These are phyloP conservation scores for Arthroderma uncinatum DNA, from an alignment of 2,329 filamentous ascomycete species.

Conservation along the genomic window DNA sequence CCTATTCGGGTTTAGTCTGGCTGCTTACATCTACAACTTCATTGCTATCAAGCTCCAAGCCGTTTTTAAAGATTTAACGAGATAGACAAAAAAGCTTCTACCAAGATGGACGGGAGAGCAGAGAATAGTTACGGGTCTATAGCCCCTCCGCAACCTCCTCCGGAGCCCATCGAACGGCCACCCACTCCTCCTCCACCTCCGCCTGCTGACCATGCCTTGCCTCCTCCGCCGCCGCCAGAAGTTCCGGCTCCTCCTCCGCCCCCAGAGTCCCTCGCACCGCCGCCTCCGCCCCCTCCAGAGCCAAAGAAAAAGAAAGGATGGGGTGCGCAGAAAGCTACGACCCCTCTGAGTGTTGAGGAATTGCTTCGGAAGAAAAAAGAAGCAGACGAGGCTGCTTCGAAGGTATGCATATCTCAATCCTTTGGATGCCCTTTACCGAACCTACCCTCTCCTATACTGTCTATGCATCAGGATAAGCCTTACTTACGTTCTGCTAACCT, in stretches of 20 bases:
- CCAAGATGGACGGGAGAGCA: conserved; percentile 27
- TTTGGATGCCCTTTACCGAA: not conserved
- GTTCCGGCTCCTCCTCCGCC: conserved; percentile 29
- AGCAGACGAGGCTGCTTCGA: conserved; percentile 70
- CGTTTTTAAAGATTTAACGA: too few relatives aligned
- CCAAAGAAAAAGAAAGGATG: conserved; percentile 42
- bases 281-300: conserved; percentile 35
- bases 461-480: too few relatives aligned
- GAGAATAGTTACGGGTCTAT: conserved; percentile 21
- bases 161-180: conserved; percentile 28
- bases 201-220: conserved; percentile 27
- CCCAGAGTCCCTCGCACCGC: conserved; percentile 25
- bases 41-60: too few relatives aligned
- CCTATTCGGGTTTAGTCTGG: not conserved
- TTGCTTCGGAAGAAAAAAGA: conserved; percentile 75
- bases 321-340: conserved; percentile 29
- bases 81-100: not conserved
- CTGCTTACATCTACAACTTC: not conserved
- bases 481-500: not conserved
- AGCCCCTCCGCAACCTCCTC: conserved; percentile 25
- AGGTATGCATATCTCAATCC: conserved; percentile 38
- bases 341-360: conserved; percentile 72
- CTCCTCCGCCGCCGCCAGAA: conserved; percentile 36
- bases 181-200: conserved; percentile 34
- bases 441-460: too few relatives aligned